A percentile compares a stretch with the other conserved stretches of the same genome.
These are phyloP conservation scores for Parastagonospora nodorum DNA, from an alignment of 2,329 filamentous ascomycete genomes.

Conservation along the genomic window DNA sequence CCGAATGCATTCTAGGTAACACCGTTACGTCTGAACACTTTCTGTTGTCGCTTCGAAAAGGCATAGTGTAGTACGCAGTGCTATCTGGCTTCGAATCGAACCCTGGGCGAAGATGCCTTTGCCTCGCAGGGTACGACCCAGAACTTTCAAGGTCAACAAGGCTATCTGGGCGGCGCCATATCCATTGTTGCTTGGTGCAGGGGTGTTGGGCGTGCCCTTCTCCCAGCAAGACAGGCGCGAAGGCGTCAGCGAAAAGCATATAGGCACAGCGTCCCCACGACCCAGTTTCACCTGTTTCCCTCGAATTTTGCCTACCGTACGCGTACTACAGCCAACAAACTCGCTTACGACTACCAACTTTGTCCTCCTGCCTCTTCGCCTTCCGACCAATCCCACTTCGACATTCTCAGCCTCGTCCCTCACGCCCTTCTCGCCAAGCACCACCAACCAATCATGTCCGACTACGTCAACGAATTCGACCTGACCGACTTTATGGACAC, in stretches of 20 bases:
- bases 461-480: slow-evolving; percentile 11
- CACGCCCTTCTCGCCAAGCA: slow-evolving; percentile 12
- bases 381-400: slow-evolving; percentile 12
- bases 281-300: slow-evolving; percentile 6
- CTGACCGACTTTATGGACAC: neutral
- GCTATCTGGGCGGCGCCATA: no score
- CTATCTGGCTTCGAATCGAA: no score
- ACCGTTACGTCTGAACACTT: no score
- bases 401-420: slow-evolving; percentile 2
- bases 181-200: no score
- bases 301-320: neutral
- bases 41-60: no score
- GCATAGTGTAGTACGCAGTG: no score
- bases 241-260: neutral
- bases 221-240: neutral
- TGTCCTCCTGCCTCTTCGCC: slow-evolving; percentile 6
- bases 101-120: no score
- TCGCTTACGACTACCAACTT: slow-evolving; percentile 6
- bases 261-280: neutral
- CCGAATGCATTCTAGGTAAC: no score
- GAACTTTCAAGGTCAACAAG: no score
- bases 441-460: slow-evolving; percentile 20
- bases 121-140: no score
- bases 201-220: neutral
- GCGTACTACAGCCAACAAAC: neutral